Evolutionary conservation across 2,329 filamentous ascomycete genomes (phyloP).

Genomic region (Fusarium domesticum): DNA sequence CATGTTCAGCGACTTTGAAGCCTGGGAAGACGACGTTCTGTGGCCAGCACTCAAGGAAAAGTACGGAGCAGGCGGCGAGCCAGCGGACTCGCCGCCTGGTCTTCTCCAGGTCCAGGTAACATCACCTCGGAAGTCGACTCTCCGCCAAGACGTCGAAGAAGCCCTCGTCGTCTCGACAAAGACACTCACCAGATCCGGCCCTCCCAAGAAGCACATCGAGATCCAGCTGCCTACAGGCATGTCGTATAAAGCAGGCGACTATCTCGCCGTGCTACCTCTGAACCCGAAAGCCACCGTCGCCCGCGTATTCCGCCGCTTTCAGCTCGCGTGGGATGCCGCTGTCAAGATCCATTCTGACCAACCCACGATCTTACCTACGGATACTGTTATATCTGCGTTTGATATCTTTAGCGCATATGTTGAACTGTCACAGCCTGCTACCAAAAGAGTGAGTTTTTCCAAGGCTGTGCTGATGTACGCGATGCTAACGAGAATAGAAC

Average conservation of each 20-base stretch:
- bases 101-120: conserved; percentile 22
- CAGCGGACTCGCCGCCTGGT: conserved; percentile 9
- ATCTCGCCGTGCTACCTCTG: conserved; percentile 69
- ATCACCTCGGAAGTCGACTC: conserved; percentile 22
- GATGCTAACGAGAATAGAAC: conserved; percentile 28
- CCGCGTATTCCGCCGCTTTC: conserved; percentile 63
- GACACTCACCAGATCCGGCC: conserved; percentile 22
- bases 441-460: conserved; percentile 52
- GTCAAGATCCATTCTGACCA: conserved; percentile 56
- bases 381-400: conserved; percentile 55
- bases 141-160: conserved; percentile 27
- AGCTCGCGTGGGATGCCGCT: conserved; percentile 65
- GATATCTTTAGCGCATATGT: conserved; percentile 68
- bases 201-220: conserved; percentile 60
- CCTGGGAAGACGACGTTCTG: conserved; percentile 59
- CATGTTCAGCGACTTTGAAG: conserved; percentile 65
- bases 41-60: conserved; percentile 50
- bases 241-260: conserved; percentile 71
- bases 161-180: conserved; percentile 22
- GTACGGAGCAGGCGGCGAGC: conserved; percentile 26
- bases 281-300: conserved; percentile 62
- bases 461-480: not conserved
- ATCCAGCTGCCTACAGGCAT: conserved; percentile 64
- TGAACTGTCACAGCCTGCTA: conserved; percentile 70
- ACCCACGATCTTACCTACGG: conserved; percentile 53